Evolutionary conservation across 163 green algal genomes (phyloP).

Genomic region (Chloromonas sp.): DNA sequence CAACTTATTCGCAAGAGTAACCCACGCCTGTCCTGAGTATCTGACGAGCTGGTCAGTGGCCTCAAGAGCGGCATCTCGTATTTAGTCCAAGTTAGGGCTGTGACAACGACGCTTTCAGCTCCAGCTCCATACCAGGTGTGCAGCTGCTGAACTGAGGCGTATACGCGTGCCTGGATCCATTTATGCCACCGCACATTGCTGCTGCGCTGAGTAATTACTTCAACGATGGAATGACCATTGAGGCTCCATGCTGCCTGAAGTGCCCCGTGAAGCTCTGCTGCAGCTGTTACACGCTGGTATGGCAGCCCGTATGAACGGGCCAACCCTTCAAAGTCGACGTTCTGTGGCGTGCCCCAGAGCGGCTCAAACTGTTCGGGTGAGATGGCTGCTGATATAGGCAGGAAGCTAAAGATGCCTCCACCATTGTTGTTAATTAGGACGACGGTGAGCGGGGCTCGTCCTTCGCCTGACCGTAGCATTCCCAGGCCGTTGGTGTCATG

Average conservation of each 20-base stretch:
- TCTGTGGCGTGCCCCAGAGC: conserved; percentile 89
- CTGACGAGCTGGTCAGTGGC: conserved; percentile 15
- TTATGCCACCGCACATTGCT: conserved; percentile 68
- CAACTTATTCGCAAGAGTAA: conserved; percentile 15
- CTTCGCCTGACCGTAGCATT: conserved; percentile 71
- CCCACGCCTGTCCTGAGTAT: conserved; percentile 34
- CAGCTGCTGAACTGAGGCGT: conserved; percentile 17
- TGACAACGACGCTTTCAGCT: background rate
- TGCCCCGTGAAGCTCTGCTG: conserved; percentile 13
- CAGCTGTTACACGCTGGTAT: conserved; percentile 61
- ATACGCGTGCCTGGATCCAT: conserved; percentile 49
- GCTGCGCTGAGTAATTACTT: conserved; percentile 61
- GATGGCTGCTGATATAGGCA: conserved; percentile 76
- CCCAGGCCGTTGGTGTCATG: conserved; percentile 94
- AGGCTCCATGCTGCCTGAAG: conserved; percentile 61
- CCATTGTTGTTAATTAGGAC: conserved; percentile 95
- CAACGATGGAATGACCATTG: conserved; percentile 81
- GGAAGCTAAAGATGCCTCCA: conserved; percentile 94
- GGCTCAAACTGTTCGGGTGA: conserved; percentile 67
- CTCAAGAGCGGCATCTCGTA: conserved; percentile 4
- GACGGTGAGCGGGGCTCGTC: conserved; percentile 77
- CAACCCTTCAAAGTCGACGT: conserved; percentile 77
- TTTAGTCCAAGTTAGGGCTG: background rate
- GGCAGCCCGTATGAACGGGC: conserved; percentile 84
- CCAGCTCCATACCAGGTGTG: background rate